These are phyloP conservation scores for Harrya chromipes DNA, from an alignment of 768 basidiomycete genomes.

Conservation along the genomic window DNA sequence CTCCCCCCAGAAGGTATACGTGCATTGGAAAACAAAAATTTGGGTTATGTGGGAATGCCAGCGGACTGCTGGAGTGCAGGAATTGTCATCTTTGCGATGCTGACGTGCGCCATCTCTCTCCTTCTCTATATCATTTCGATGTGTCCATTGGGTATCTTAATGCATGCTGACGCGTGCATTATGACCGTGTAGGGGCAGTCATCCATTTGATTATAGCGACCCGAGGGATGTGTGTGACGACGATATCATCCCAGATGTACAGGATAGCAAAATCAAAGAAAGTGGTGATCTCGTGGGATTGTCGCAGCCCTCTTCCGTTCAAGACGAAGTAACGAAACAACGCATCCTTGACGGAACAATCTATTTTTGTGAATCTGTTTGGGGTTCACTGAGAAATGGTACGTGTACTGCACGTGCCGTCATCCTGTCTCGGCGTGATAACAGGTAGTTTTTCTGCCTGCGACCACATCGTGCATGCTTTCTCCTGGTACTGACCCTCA, in stretches of 20 bases:
- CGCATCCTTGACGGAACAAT: slow-evolving; percentile 64
- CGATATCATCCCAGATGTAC: slow-evolving; percentile 2
- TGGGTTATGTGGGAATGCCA: slow-evolving; percentile 80
- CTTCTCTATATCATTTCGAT: neutral
- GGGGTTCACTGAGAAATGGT: slow-evolving; percentile 63
- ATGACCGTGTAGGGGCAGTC: slow-evolving; percentile 52
- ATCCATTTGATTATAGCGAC: slow-evolving; percentile 71
- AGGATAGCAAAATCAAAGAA: slow-evolving; percentile 31
- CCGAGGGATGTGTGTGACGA: slow-evolving; percentile 14
- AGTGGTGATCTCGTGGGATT: slow-evolving; percentile 30
- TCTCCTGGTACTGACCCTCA: slow-evolving; percentile 8
- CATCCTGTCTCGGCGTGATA: neutral
- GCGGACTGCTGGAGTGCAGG: slow-evolving; percentile 90
- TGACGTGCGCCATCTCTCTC: slow-evolving; percentile 55
- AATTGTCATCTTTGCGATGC: slow-evolving; percentile 78
- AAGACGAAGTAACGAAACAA: slow-evolving; percentile 63
- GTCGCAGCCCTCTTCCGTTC: slow-evolving; percentile 35
- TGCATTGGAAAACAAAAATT: slow-evolving; percentile 69
- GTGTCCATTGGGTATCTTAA: neutral
- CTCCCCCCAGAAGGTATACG: slow-evolving; percentile 82
- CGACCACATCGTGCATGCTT: neutral
- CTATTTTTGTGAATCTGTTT: slow-evolving; percentile 52
- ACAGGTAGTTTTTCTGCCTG: slow-evolving; percentile 1
- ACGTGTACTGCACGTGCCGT: slow-evolving; percentile 13
- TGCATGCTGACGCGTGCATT: slow-evolving; percentile 5